Evolutionary conservation across 306 rosid genomes (phyloP).

Genomic region (Vigna angularis): DNA sequence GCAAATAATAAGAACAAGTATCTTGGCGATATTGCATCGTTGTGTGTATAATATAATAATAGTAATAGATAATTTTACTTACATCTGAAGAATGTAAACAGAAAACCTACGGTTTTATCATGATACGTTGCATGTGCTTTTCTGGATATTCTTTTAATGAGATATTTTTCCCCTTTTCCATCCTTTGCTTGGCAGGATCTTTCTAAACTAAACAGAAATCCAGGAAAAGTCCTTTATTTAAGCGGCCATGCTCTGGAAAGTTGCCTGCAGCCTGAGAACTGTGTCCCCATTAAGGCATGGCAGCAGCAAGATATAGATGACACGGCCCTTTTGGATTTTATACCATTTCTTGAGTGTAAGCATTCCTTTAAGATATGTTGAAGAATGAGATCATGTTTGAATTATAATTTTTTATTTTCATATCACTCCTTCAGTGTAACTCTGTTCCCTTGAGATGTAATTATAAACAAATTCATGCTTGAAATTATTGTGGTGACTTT

Average conservation of each 20-base stretch:
- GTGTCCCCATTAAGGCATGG: constrained; percentile 81
- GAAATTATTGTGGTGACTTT: constrained; percentile 15
- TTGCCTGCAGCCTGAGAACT: constrained; percentile 89
- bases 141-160: constrained; percentile 1
- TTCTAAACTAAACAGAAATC: constrained; percentile 90
- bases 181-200: constrained; percentile 73
- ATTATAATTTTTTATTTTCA: constrained; percentile 43
- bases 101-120: background rate
- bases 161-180: background rate
- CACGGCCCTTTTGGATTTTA: constrained; percentile 86
- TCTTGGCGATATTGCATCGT: background rate
- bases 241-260: constrained; percentile 92
- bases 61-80: constrained; percentile 6
- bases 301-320: constrained; percentile 75
- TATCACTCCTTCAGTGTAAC: constrained; percentile 78
- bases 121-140: background rate
- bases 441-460: constrained; percentile 35
- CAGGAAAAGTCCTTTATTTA: constrained; percentile 78
- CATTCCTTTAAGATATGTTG: constrained; percentile 19
- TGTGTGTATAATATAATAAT: background rate
- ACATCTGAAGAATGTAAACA: constrained; percentile 22
- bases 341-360: constrained; percentile 98
- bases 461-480: constrained; percentile 14
- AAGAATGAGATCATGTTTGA: constrained; percentile 22
- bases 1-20: background rate